Evolutionary conservation across 2,329 filamentous ascomycete species (phyloP), one percentile per base, ranked within the genome.

Genomic region (Cladosporium sp.): DNA sequence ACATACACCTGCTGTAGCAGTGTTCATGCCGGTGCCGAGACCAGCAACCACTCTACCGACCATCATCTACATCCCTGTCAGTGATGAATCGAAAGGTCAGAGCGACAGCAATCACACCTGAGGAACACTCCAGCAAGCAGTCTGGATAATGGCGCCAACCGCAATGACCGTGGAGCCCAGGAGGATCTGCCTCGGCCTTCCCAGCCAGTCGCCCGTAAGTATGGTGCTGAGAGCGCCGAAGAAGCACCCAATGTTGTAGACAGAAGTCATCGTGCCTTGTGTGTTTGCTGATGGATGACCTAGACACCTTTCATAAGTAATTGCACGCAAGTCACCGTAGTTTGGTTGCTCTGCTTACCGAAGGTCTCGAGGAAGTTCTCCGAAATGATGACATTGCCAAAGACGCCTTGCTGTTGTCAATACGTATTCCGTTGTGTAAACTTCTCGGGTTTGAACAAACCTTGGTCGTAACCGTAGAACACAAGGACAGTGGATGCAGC

Each of bases 401-500:
- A 72, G 46, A 71, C 18, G 39, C 39, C 39, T 46, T 46, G 39
- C n/a, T 10, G 8, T 10, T 57, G 26, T 56, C 48, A 49, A 16
- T 34, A 36, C 8, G 26, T 4, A 4, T 14, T 30, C 18, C 14
- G 26, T 25, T 8, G 2, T 23, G 10, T 34, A 6, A 23, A 8
- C 28, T 13, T 25, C 18, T 14, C 16, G 6, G n/a, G n/a, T 5
- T 28, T 14, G 13, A 51, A 51, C 23, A 28, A 25, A 34, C 54
- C 54, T 57, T 57, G 54, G 32, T 78, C 76, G 62, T 79, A 78
- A 4, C 77, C 70, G 66, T 84, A 85, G 70, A 84, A 84, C 63
- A 84, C 76, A 25, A 84, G 73, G 5, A 84, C 81, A 0, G 81
- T 84, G 1, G 79, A 81, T 0, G 82, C 81, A 14, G 82, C 81